Evolutionary conservation across 306 rosid genomes (phyloP), one percentile per base, ranked within the genome.

Genomic region (Quercus engelmannii): DNA sequence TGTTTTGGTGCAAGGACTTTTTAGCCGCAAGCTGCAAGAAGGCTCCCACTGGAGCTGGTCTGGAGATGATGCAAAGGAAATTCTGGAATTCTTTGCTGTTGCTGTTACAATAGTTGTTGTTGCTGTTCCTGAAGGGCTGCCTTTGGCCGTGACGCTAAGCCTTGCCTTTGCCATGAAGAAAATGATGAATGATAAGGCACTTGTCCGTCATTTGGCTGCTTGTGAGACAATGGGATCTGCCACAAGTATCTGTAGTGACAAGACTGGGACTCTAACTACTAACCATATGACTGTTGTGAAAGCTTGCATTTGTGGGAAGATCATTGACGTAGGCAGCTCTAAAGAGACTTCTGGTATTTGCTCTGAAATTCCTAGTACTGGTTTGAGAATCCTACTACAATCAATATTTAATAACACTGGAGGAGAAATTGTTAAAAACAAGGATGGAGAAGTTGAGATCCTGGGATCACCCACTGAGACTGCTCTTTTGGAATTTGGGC

Each of bases 151-250:
- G 81, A 95, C 99, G 73, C 81, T 95, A 82, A 95, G 99, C 82
- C 99, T 93, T 81, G 99, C 99, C 73, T 95, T 95, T 79, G 98
- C 99, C 52, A 95, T 95, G 99, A 95, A 95, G 84, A 95, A 93
- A 75, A 93, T 95, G 99, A 95, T 95, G 99, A 95, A 90, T 19
- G 98, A 95, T 78, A 95, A 93, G 92, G 99, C 99, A 80, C 98
- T 93, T 64, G 99, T 95, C 78, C 89, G 98, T 67, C 68, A 95
- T 86, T 83, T 95, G 88, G 99, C 99, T 84, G 99, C 99, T 76
- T 95, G 99, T 68, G 99, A 95, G 92, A 95, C 99, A 43, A 95
- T 95, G 99, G 99, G 99, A 83, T 95, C 99, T 23, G 90, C 96
- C 61, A 95, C 98, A 70, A 91, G 92, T 59, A 91, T 95, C 83